Percentiles rank a stretch among this genome's conserved stretches.
Conservation (phyloP, 1,284 basidiomycete genomes). For the Trichosporon sp. region DNA sequence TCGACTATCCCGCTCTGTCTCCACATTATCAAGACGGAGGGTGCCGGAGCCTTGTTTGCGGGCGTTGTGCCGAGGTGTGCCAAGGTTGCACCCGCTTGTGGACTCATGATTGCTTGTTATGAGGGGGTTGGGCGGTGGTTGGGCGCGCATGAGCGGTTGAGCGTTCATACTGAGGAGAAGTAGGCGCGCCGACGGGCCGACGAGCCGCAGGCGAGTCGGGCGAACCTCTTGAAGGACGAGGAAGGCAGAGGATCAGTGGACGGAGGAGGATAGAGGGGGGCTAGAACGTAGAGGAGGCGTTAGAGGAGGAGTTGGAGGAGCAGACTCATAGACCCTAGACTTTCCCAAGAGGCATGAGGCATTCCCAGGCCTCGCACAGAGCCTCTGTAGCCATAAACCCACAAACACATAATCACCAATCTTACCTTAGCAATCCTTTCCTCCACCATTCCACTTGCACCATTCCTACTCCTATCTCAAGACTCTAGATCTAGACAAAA, state of each 20-base stretch:
- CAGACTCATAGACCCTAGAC: too few relatives aligned
- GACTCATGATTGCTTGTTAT: conserved; percentile 79
- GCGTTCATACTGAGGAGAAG: conserved; percentile 23
- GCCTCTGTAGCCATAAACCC: conserved; percentile 15
- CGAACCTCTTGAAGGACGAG: background rate
- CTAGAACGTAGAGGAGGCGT: background rate
- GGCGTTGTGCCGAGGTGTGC: conserved; percentile 85
- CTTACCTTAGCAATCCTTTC: too few relatives aligned
- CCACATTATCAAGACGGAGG: conserved; percentile 77
- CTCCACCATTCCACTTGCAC: background rate
- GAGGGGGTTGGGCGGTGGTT: conserved; percentile 66
- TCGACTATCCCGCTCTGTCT: conserved; percentile 66
- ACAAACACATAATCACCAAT: background rate
- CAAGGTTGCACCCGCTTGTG: conserved; percentile 98
- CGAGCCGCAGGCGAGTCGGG: background rate
- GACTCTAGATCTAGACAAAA: background rate
- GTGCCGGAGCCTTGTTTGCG: conserved; percentile 74
- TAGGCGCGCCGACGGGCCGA: background rate
- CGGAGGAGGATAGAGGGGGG: background rate
- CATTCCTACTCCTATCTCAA: background rate
- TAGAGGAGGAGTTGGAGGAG: too few relatives aligned
- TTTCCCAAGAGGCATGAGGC: too few relatives aligned
- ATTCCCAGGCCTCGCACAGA: too few relatives aligned
- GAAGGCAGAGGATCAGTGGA: background rate
- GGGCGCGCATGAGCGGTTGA: conserved; percentile 29